Conservation (phyloP, 306 rosid species). For the Quercus suber region DNA sequence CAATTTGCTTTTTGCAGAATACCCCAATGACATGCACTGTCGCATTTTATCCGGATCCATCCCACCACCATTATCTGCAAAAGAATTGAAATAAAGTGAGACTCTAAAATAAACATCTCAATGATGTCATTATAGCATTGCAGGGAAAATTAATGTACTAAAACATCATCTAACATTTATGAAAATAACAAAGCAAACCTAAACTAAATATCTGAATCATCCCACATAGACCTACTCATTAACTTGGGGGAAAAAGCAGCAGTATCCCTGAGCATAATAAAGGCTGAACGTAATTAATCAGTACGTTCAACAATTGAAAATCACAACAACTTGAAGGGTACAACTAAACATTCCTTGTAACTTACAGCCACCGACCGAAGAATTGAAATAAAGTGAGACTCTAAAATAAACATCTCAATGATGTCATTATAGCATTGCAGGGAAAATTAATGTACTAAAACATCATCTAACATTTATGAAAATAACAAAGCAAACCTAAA, state of each 20-base stretch:
- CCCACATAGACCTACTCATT: neutral
- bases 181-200: neutral
- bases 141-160: neutral
- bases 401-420: neutral
- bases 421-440: neutral
- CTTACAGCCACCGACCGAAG: neutral
- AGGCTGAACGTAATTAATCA: neutral
- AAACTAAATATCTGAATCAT: neutral
- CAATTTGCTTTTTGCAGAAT: constrained; percentile 79
- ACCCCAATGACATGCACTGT: constrained; percentile 96
- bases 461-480: neutral
- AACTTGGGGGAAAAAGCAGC: neutral
- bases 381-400: constrained; percentile 21
- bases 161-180: neutral
- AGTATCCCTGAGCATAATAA: too few relatives aligned
- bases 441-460: neutral
- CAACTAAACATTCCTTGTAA: neutral
- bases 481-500: neutral
- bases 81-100: constrained; percentile 22
- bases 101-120: neutral
- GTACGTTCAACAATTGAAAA: neutral
- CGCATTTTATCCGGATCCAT: constrained; percentile 98
- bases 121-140: neutral
- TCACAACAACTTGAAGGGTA: neutral
- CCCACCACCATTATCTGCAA: constrained; percentile 98